phyloP scores from a whole-genome alignment of 306 rosid species.

The Oemleria cerasiformis region DNA sequence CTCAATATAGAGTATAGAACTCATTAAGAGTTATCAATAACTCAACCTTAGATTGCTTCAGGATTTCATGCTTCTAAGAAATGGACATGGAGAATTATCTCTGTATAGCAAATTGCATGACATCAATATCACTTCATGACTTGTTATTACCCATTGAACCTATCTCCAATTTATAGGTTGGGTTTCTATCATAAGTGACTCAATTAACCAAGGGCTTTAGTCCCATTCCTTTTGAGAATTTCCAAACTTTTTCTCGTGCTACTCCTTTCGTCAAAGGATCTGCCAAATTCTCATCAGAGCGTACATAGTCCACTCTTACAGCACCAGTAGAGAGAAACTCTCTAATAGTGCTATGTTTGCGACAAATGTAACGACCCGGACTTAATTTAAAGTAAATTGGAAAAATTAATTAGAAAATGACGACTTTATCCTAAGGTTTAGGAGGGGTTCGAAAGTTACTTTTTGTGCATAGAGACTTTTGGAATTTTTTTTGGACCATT shows the following conservation, averaged over 20 bases:
- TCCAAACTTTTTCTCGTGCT: neutral
- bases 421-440: too few species aligned
- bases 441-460: too few species aligned
- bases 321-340: neutral
- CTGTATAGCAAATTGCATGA: too few species aligned
- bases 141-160: neutral
- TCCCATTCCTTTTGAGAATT: neutral
- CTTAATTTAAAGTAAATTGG: too few species aligned
- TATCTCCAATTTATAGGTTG: neutral
- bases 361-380: too few species aligned
- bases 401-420: too few species aligned
- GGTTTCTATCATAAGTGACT: neutral
- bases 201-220: neutral
- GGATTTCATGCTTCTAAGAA: neutral
- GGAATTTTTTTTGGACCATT: too few species aligned
- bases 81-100: too few species aligned
- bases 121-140: neutral
- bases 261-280: neutral
- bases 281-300: neutral
- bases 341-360: neutral
- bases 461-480: too few species aligned
- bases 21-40: neutral
- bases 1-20: neutral
- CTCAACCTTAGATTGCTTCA: neutral
- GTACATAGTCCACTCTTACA: neutral